Evolutionary conservation across 73 alveolate genomes (phyloP).

Genomic region (Tetrahymena borealis): DNA sequence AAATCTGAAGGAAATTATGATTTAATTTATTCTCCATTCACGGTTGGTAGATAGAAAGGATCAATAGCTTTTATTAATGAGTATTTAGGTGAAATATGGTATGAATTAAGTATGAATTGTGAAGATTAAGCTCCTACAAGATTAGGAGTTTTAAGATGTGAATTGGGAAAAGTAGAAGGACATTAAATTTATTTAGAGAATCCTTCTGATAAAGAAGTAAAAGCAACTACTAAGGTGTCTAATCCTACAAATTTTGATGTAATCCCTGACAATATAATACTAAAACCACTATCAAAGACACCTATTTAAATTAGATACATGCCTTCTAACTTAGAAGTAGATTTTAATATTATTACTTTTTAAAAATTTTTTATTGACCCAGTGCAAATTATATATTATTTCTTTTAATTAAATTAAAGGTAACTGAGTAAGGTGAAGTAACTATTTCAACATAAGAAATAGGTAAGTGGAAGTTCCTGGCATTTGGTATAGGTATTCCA

Average conservation of each 20-base stretch:
- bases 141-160: constrained; percentile 80
- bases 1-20: constrained; percentile 75
- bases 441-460: constrained; percentile 74
- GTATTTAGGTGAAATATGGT: constrained; percentile 95
- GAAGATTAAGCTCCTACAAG: constrained; percentile 85
- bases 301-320: constrained; percentile 4
- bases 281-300: constrained; percentile 51
- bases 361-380: too few species aligned
- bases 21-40: constrained; percentile 89
- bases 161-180: constrained; percentile 87
- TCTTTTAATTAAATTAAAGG: too few species aligned
- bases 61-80: constrained; percentile 91
- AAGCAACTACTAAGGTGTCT: constrained; percentile 65
- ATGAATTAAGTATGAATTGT: constrained; percentile 79
- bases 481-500: constrained; percentile 94
- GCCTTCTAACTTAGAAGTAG: background rate
- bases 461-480: constrained; percentile 94
- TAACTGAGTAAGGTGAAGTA: background rate
- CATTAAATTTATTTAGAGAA: constrained; percentile 84
- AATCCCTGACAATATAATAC: constrained; percentile 82
- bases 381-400: too few species aligned
- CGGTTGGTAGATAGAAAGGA: constrained; percentile 86
- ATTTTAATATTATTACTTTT: background rate
- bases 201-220: constrained; percentile 89
- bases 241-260: constrained; percentile 91